Base-by-base conservation (phyloP, 2,329 filamentous ascomycete genomes). In the Sphaerulina musiva region DNA sequence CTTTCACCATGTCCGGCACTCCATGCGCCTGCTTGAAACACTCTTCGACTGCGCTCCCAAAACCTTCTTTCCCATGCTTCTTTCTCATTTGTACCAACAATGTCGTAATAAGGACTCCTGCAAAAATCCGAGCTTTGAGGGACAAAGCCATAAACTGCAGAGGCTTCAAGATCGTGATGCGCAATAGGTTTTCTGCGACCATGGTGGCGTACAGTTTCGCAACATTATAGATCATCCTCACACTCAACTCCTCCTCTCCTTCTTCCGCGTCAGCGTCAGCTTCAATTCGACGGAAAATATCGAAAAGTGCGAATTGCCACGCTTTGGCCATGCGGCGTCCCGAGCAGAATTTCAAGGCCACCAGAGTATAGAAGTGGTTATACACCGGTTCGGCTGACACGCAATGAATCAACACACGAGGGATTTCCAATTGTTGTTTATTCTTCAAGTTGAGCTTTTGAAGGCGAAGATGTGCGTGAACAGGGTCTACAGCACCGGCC, bases 341-440 rank as follows among this genome's bases (percentile, higher is more conserved):
- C 3, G 77, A 76, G 65, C 90, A 95, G 7, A 96, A 78, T 59
- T 85, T 84, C 46, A 81, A 82, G 8, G 89, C 90, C 38, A 98
- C 84, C 1, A 95, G 76, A 0, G 88, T 87, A 68, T 98, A 98
- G 73, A 95, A 98, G 0, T 87, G 88, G 65, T 98, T 98, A 72
- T 96, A 95, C 0, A 78, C 78, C 53, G 85, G 78, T 72, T 97
- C 93, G 2, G 86, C 85, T 42, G 88, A 88, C 1, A 85, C 85
- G 67, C 91, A 96, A 62, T 93, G 90, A 7, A 96, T 79, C 29
- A 98, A 76, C 14, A 98, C 91, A 49, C 86, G 83, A 0, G 92
- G 85, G 32, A 97, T 87, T 68, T 97, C 92, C 23, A 85, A 80
- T 61, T 93, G 85, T 66, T 96, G 90, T 14, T 88, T 82, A 62